Evolutionary conservation across 371 early-diverging fungal species (phyloP), one percentile per base, ranked within the genome.

Genomic region (Zopfochytrium polystomum): DNA sequence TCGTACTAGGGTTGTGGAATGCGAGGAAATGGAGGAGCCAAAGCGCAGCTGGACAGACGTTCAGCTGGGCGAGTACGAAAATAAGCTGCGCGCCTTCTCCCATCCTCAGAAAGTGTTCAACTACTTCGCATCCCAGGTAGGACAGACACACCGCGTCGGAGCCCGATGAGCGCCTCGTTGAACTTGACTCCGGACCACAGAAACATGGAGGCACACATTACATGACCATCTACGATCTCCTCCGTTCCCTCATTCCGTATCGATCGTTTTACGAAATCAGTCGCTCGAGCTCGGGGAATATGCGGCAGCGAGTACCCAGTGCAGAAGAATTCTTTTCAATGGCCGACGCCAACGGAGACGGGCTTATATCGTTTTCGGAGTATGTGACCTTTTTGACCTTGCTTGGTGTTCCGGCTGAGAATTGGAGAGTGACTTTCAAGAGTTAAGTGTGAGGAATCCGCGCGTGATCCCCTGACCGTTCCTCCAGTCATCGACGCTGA

Each of bases 101-200:
- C 75, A 75, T 52, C 75, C 75, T 22, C 50, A 55, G 22, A 75
- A 75, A 50, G 67, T 75, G 23, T 75, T 75, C 46, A 65, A 71
- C 29, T 72, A 75, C 55, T 75, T 75, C 62, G 75, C 75, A 9
- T 60, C 68, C 2, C 48, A 32, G 27, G 62, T 65, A 38, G 31
- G 33, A 6, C n/a, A n/a, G n/a, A n/a, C n/a, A n/a, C n/a, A n/a
- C n/a, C n/a, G n/a, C n/a, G n/a, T 22, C 26, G n/a, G n/a, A n/a
- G n/a, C n/a, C n/a, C n/a, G n/a, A n/a, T n/a, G n/a, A n/a, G n/a
- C n/a, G n/a, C n/a, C n/a, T n/a, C n/a, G n/a, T n/a, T n/a, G n/a
- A n/a, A n/a, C n/a, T n/a, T n/a, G n/a, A n/a, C n/a, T n/a, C n/a
- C n/a, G n/a, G n/a, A n/a, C n/a, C n/a, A 6, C 48, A 69, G 65